phyloP scores from a whole-genome alignment of 306 rosid species.

The Citrullus amarus region DNA sequence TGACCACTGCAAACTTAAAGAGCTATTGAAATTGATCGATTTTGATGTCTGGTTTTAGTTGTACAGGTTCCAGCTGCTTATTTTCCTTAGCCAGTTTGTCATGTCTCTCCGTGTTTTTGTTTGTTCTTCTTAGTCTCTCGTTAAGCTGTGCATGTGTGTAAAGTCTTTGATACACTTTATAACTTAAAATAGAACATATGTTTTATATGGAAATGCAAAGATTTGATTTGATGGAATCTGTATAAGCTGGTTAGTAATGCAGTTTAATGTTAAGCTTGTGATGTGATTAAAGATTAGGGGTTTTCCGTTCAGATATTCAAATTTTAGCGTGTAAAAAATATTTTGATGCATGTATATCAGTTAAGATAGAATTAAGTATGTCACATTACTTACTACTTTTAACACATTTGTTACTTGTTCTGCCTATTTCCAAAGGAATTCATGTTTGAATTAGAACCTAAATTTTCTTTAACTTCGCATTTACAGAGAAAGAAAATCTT shows the following conservation, averaged over 20 bases:
- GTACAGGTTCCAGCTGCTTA: not conserved
- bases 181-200: not conserved
- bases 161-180: not conserved
- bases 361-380: not conserved
- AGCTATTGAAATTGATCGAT: not conserved
- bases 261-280: not conserved
- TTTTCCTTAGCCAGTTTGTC: not conserved
- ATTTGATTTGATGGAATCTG: not conserved
- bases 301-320: not conserved
- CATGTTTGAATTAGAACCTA: not conserved
- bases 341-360: not conserved
- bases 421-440: not conserved
- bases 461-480: not conserved
- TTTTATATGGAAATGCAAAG: not conserved
- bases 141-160: not conserved
- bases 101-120: not conserved
- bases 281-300: not conserved
- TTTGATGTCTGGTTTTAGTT: not conserved
- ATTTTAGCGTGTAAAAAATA: not conserved
- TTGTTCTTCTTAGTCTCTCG: not conserved
- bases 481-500: constrained; percentile 43
- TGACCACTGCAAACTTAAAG: not conserved
- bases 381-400: not conserved
- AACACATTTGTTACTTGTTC: not conserved
- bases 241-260: not conserved